A percentile compares a stretch with the other conserved stretches of the same genome.
phyloP scores from a whole-genome alignment of 345 rosid species.

The Eucalyptus polybractea region DNA sequence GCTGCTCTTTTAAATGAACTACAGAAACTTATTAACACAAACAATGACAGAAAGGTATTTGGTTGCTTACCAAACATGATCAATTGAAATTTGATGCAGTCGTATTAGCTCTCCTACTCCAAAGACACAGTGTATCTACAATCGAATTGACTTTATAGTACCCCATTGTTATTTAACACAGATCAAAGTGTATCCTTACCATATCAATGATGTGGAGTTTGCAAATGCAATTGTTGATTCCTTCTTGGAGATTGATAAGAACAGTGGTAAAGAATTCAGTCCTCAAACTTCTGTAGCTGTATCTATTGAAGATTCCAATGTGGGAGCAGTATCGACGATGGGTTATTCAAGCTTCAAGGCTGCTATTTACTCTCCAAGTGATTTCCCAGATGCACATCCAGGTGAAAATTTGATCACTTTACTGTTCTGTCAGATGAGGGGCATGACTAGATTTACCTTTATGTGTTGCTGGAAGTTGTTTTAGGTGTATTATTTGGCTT shows the following conservation, averaged over 20 bases:
- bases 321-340: conserved; percentile 2
- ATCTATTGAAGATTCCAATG: conserved; percentile 8
- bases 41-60: conserved; percentile 52
- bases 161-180: neutral
- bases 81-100: neutral
- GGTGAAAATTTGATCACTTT: conserved; percentile 23
- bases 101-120: neutral
- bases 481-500: neutral
- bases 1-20: conserved; percentile 50
- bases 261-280: conserved; percentile 6
- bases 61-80: neutral
- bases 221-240: conserved; percentile 69
- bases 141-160: neutral
- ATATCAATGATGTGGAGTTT: conserved; percentile 81
- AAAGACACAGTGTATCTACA: neutral
- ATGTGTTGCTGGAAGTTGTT: conserved; percentile 36
- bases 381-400: conserved; percentile 77
- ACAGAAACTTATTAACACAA: conserved; percentile 37
- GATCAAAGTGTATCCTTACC: conserved; percentile 52
- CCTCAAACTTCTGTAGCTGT: conserved; percentile 4
- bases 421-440: neutral
- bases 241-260: conserved; percentile 48
- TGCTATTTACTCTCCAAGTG: conserved; percentile 44
- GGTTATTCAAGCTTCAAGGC: conserved; percentile 15
- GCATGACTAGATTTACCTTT: neutral